A percentile compares a stretch with the other conserved stretches of the same genome.
Conservation (phyloP, 2,329 filamentous ascomycete species). For the Nectriaceae sp. region DNA sequence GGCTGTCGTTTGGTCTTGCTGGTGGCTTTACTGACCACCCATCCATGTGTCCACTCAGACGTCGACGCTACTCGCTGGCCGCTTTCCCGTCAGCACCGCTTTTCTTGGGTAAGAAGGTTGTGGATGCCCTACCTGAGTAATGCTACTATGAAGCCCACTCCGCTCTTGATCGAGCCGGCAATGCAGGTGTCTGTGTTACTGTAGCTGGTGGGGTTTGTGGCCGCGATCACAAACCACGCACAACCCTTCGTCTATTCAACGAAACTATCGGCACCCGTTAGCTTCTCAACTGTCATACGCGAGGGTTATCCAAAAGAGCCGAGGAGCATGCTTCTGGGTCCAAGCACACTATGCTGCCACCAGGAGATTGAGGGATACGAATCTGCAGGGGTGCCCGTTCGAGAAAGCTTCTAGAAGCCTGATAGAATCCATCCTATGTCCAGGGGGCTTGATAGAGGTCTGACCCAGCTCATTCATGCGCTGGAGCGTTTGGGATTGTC, state of each 20-base stretch:
- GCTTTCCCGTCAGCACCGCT: constrained; percentile 1
- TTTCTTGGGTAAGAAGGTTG: constrained; percentile 2
- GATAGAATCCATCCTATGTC: constrained; percentile 23
- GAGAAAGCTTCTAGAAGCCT: constrained; percentile 30
- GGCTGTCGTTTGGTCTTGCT: constrained; percentile 1
- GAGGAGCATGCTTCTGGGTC: not conserved
- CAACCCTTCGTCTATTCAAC: not conserved
- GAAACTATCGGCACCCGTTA: constrained; percentile 16
- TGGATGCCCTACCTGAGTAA: constrained; percentile 12
- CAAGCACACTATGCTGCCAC: not conserved
- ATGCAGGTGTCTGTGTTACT: constrained; percentile 3
- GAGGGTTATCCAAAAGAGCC: not conserved
- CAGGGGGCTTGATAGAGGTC: not conserved
- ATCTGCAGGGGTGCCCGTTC: constrained; percentile 19
- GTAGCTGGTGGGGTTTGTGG: not conserved
- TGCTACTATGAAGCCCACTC: constrained; percentile 7
- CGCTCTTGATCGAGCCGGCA: constrained; percentile 1
- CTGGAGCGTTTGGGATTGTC: not conserved
- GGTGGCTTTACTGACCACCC: constrained; percentile 7
- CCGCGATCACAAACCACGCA: not conserved
- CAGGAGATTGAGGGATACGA: constrained; percentile 20
- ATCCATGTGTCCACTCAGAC: constrained; percentile 5
- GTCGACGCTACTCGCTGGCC: constrained; percentile 8
- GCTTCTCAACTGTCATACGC: constrained; percentile 8
- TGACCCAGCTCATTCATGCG: not conserved